These are phyloP conservation scores for Populus tremula DNA, from an alignment of 345 rosid species.

Conservation along the genomic window DNA sequence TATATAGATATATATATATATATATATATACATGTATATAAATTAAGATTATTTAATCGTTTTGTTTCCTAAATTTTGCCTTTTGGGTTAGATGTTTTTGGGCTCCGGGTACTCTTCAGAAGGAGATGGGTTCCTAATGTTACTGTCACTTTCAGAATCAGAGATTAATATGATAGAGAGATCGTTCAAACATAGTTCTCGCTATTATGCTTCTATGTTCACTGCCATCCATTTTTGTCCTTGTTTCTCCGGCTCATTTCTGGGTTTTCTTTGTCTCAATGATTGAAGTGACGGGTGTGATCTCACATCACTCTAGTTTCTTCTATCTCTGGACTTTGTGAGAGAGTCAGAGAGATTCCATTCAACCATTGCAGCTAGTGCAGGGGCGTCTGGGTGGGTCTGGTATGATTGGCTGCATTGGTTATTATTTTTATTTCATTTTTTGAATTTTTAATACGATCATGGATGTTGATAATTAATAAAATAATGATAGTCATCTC, in stretches of 20 bases:
- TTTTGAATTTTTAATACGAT: background rate
- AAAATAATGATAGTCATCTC: background rate
- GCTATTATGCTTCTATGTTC: background rate
- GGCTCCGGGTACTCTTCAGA: constrained; percentile 21
- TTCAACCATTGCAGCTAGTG: constrained; percentile 43
- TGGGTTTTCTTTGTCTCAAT: constrained; percentile 4
- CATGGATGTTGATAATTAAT: background rate
- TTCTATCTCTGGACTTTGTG: background rate
- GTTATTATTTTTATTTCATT: constrained; percentile 1
- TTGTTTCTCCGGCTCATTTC: background rate
- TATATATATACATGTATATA: constrained; percentile 47
- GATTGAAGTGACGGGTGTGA: constrained; percentile 16
- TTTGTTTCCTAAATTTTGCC: constrained; percentile 2
- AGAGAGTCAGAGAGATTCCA: constrained; percentile 41
- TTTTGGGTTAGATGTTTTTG: constrained; percentile 19
- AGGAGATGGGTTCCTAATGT: constrained; percentile 18
- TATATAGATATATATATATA: too few relatives aligned
- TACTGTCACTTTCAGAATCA: constrained; percentile 10
- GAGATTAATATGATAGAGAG: constrained; percentile 8
- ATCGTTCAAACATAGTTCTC: background rate
- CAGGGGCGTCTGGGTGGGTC: constrained; percentile 39
- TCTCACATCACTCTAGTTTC: constrained; percentile 8
- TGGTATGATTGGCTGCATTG: constrained; percentile 41
- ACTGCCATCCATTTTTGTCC: background rate
- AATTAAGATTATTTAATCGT: constrained; percentile 14